Evolutionary conservation across 352 stramenopile species (phyloP), one percentile per base, ranked within the genome.

Genomic region (Globisporangium cederbergense): DNA sequence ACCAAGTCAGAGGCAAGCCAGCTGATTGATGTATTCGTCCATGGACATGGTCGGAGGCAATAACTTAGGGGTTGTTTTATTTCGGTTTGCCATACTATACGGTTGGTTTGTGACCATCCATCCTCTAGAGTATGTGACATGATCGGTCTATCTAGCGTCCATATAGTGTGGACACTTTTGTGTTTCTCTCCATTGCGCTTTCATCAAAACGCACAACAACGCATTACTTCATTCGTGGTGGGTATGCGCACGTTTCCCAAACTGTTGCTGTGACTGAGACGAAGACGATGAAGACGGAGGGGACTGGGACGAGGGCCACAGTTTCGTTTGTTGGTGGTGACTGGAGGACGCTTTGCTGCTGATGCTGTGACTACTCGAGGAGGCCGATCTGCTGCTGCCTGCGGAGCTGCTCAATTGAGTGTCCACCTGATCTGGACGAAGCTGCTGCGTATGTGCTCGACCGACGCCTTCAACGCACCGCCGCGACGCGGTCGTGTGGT

Each of bases 401-500:
- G 3, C 9, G 28, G 22, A 32, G 14, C 49, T 34, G 25, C 49
- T 42, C 14, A 4, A 8, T 3, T 28, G 50, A 56, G 58, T 50
- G 58, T 65, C 59, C 34, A 52, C 10, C n/a, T 43, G 28, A 10
- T 22, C 20, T n/a, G 60, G n/a, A 54, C 16, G 20, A 22, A 50
- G 56, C 40, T 46, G 11, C 11, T 70, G 59, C 4, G 64, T 58
- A 36, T 80, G 77, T n/a, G 70, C 68, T 1, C 66, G 66, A 43
- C 95, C 88, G 66, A 99, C 96, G 65, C 87, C 83, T 40, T 58
- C 74, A 61, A 98, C 97, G 70, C 98, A 99, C 52, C 87, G 79
- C 64, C 98, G 96, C 50, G 79, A 91, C 6, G 89, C 87, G 1
- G 76, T 74, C 46, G 90, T 86, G 66, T 96, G 87, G 64, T 99